A percentile compares a stretch with the other conserved stretches of the same genome.
phyloP scores from a whole-genome alignment of 345 rosid genomes.

The Psidium guajava region DNA sequence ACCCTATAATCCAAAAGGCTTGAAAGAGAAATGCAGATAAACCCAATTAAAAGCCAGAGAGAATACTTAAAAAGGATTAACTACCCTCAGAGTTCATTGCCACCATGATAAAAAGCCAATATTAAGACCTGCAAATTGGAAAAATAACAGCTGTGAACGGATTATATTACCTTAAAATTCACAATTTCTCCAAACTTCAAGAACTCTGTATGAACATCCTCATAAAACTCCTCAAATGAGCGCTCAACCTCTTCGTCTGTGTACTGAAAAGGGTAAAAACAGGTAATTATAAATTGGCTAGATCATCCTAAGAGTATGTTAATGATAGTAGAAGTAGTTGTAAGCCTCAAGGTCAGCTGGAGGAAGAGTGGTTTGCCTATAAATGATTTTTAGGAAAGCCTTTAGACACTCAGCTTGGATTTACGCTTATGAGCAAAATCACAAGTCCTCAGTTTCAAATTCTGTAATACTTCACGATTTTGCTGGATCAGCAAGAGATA shows the following conservation, averaged over 20 bases:
- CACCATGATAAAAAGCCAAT: not conserved
- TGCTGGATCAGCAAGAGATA: not conserved
- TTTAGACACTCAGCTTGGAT: not conserved
- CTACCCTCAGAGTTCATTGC: not conserved
- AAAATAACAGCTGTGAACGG: not conserved
- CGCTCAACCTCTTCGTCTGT: conserved; percentile 88
- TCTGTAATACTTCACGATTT: not conserved
- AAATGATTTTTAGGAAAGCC: not conserved
- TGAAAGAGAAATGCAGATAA: not conserved
- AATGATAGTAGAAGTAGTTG: not conserved
- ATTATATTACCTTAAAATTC: conserved; percentile 76
- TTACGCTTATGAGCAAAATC: not conserved
- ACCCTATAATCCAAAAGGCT: not conserved
- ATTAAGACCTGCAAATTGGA: not conserved
- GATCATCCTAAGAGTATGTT: not conserved
- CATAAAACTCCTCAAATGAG: conserved; percentile 84
- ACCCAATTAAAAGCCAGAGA: not conserved
- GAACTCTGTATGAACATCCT: conserved; percentile 97
- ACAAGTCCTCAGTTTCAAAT: not conserved
- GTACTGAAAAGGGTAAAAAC: conserved; percentile 37
- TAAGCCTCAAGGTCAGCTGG: not conserved
- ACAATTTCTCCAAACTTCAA: conserved; percentile 88
- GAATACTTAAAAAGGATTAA: not conserved
- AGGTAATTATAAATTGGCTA: not conserved
- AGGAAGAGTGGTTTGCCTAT: not conserved